Base-by-base conservation (phyloP, 257 asterid species). In the Ehretia macrophylla region DNA sequence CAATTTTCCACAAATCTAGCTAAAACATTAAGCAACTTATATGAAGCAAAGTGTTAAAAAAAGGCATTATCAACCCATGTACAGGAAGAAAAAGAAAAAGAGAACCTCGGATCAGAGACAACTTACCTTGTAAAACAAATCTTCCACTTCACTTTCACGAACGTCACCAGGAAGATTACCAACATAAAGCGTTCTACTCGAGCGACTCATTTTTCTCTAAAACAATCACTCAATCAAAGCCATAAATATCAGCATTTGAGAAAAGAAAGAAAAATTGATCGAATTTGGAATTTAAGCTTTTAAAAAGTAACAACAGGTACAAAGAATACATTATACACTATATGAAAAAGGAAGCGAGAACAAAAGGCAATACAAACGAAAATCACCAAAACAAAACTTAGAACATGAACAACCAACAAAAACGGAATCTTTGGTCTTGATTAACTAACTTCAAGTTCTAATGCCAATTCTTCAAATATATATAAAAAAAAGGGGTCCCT, bases 161-260 rank as follows among this genome's bases (percentile, higher is more conserved):
- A 85, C 80, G 72, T 89, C 97, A 17, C 97, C 97, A 5, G 97
- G 99, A 72, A 93, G 99, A 80, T 93, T 93, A 40, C 99, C 99
- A 13, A 93, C 96, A 35, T 93, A 89, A 50, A 93, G 87, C 23
- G 99, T 93, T 79, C 94, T 82, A 76, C 96, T 87, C 11, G 99
- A 80, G 47, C 97, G 96, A 76, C 99, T 93, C 99, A 93, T 93
- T 63, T 14, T n/a, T 42, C 47, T 10, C 47, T 42, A 42, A 42
- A 42, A 4, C 4, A 42, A 10, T 42, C 16, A 42, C 47, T 10
- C 47, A 42, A 42, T 10, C 16, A 10, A 42, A 42, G 47, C 16
- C 47, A 42, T 10, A 42, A 10, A 42, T 42, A 14, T 42, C 47
- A 42, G 47, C 16, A 42, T 42, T 42, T 42, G 12, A 10, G 6